These are phyloP conservation scores for Acer negundo DNA, from an alignment of 345 rosid genomes.

Conservation along the genomic window DNA sequence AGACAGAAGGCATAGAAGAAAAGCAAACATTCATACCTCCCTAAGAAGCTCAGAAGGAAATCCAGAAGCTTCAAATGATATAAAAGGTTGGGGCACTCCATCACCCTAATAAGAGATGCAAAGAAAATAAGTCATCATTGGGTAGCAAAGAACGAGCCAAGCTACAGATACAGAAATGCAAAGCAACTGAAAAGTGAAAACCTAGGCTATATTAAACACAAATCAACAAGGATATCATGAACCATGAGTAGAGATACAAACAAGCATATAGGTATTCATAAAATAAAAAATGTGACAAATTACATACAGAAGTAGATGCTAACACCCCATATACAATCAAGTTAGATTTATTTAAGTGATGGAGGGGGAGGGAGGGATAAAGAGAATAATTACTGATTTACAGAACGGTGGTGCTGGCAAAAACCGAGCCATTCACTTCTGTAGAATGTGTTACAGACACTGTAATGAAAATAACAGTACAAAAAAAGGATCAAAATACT, in stretches of 20 bases:
- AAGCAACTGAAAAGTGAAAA: conserved; percentile 2
- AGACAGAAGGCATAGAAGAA: conserved; percentile 10
- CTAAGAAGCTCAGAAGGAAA: conserved; percentile 92
- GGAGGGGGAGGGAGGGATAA: background rate
- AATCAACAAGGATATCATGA: background rate
- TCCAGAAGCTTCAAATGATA: conserved; percentile 75
- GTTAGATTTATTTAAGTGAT: background rate
- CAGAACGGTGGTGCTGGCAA: background rate
- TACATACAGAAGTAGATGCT: background rate
- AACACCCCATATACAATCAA: background rate
- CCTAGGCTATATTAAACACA: background rate
- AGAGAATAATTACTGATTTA: background rate
- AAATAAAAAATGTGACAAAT: background rate
- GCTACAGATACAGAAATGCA: background rate
- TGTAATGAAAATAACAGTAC: background rate
- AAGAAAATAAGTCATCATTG: background rate
- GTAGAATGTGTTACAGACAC: background rate
- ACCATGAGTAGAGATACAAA: background rate
- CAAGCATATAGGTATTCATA: background rate
- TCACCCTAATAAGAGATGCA: conserved; percentile 56
- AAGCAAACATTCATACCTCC: conserved; percentile 59
- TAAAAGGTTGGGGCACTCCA: conserved; percentile 74
- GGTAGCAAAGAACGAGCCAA: background rate
- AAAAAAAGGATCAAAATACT: conserved; percentile 26
- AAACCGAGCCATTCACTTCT: background rate